Conservation (phyloP, 2,329 filamentous ascomycete genomes). For the Pseudogymnoascus sp. region DNA sequence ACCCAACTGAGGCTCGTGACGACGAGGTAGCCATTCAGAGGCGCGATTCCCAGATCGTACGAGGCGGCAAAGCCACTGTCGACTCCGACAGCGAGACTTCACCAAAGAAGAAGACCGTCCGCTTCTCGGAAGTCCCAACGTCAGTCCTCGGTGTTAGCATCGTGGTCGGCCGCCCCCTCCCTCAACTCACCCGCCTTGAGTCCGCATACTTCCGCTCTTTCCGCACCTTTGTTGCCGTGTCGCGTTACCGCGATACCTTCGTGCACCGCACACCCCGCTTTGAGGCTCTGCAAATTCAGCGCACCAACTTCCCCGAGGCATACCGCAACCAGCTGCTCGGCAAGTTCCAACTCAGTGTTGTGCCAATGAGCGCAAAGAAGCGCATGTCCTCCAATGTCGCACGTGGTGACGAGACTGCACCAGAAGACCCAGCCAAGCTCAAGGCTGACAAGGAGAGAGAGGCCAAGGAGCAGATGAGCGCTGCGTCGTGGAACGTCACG, state of each 20-base stretch:
- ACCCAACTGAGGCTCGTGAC: slow-evolving; percentile 39
- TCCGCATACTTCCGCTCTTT: slow-evolving; percentile 86
- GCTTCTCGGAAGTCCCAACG: slow-evolving; percentile 49
- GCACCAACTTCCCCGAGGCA: slow-evolving; percentile 60
- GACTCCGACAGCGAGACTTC: slow-evolving; percentile 22
- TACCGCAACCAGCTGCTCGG: slow-evolving; percentile 78
- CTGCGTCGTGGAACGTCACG: slow-evolving; percentile 52
- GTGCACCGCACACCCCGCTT: slow-evolving; percentile 77
- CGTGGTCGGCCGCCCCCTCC: slow-evolving; percentile 38
- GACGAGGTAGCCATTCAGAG: slow-evolving; percentile 26
- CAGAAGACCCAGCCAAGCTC: slow-evolving; percentile 54
- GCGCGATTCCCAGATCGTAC: slow-evolving; percentile 12
- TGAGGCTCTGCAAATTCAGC: slow-evolving; percentile 77
- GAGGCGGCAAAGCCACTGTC: slow-evolving; percentile 15
- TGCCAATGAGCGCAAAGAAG: slow-evolving; percentile 61
- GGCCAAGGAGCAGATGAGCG: slow-evolving; percentile 62
- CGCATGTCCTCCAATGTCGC: slow-evolving; percentile 64
- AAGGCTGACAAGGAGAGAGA: slow-evolving; percentile 70
- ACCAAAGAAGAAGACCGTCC: slow-evolving; percentile 64
- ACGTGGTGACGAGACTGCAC: slow-evolving; percentile 57
- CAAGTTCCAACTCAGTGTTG: slow-evolving; percentile 68
- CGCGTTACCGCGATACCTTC: slow-evolving; percentile 65
- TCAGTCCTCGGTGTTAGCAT: slow-evolving; percentile 11
- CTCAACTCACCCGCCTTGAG: slow-evolving; percentile 48
- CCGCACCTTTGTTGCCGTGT: slow-evolving; percentile 60